Base-by-base conservation (phyloP, 2,329 filamentous ascomycete species). In the Aspergillus fijiensis region DNA sequence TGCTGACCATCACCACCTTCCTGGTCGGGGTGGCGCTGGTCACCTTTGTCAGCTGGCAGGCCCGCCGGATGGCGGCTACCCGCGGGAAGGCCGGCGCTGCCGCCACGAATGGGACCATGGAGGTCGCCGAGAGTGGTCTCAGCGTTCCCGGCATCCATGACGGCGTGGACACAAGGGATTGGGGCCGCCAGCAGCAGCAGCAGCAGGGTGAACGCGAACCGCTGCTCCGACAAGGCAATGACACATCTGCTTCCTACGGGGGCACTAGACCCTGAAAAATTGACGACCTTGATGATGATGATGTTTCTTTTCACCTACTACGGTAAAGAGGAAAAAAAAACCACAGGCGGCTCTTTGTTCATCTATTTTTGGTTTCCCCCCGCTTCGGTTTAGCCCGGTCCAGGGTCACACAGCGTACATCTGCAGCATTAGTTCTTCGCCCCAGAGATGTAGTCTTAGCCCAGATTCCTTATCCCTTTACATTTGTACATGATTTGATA, bases 1-100 rank as follows among this genome's bases (percentile, higher is more conserved):
- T 89, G 0, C 75, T 96, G 21, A 76, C 94, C 51, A 70, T 76
- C 0, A 59, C 85, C 0, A 90, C 88, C 0, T 72, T 90, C 9
- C 70, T 84, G 0, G 81, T 94, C 1, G 92, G 93, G 0, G 60
- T 82, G 1, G 78, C 77, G 6, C 78, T 96, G 7, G 87, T 94
- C 11, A 75, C 71, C 0, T 96, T 85, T 73, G 91, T 96, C 1
- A 79, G 74, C 64, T 74, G 75, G 59, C 80, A 81, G 70, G 84
- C 80, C 29, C 69, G 74, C 39, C 57, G 60, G 6, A 62, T 77
- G 60, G 60, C 52, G 14, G 48, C 33, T 35, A 35, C 1, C 12
- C 33, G 14, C 33, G 33, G 11, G 12, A 35, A 35, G 33, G 14
- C 1, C 33, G 5, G 11, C 3, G 33, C 11, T 5, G 33, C 11